Conservation (phyloP, 2,329 filamentous ascomycete species). For the Aotearoamyces nothofagi region DNA sequence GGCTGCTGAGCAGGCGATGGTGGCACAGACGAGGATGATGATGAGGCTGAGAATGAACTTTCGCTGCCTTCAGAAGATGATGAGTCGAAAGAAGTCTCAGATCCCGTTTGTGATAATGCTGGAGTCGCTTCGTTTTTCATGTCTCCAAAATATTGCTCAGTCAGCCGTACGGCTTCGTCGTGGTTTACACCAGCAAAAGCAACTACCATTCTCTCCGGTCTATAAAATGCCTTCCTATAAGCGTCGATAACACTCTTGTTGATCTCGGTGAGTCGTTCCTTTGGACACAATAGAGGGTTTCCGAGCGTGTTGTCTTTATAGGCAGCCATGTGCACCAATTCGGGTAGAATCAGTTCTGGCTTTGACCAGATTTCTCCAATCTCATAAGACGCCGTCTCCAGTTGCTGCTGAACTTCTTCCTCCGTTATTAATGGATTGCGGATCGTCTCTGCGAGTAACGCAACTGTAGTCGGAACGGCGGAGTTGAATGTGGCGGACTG, state of each 20-base stretch:
- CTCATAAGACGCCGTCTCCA: constrained; percentile 88
- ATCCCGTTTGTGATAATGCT: constrained; percentile 35
- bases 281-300: constrained; percentile 81
- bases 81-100: constrained; percentile 38
- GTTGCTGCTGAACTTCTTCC: constrained; percentile 71
- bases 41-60: constrained; percentile 23
- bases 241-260: constrained; percentile 56
- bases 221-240: constrained; percentile 74
- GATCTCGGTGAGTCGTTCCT: constrained; percentile 65
- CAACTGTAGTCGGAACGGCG: constrained; percentile 69
- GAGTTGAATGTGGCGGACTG: constrained; percentile 96
- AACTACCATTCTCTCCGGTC: constrained; percentile 81
- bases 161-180: constrained; percentile 58
- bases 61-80: constrained; percentile 18
- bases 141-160: constrained; percentile 80
- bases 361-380: constrained; percentile 97
- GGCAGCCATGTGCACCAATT: constrained; percentile 87
- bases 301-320: constrained; percentile 94
- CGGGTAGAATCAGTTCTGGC: constrained; percentile 87
- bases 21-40: constrained; percentile 20
- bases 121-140: constrained; percentile 48
- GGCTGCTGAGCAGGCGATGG: constrained; percentile 31
- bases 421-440: constrained; percentile 73
- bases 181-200: constrained; percentile 91
- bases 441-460: constrained; percentile 83